These are phyloP conservation scores for Kwoniella europaea DNA, from an alignment of 768 basidiomycete species.

Conservation along the genomic window DNA sequence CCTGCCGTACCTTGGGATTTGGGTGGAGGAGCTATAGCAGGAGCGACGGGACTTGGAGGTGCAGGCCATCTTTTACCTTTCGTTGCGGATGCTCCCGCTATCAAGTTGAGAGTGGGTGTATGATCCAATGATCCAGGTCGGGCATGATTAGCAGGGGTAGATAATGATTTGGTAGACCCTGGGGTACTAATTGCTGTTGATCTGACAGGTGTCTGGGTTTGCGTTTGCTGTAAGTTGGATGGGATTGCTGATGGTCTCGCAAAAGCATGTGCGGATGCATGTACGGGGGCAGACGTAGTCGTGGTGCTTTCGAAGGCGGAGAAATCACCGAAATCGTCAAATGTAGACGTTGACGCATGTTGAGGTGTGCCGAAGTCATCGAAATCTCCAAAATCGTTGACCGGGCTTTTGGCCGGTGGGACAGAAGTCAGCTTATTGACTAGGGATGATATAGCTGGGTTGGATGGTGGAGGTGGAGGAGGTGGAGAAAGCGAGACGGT, in stretches of 20 bases:
- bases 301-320: slow-evolving; percentile 35
- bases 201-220: slow-evolving; percentile 13
- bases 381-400: slow-evolving; percentile 50
- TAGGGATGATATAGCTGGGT: slow-evolving; percentile 59
- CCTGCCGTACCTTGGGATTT: not conserved
- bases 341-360: slow-evolving; percentile 27
- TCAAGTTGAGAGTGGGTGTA: slow-evolving; percentile 36
- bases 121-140: slow-evolving; percentile 38
- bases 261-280: not conserved
- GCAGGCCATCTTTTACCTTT: slow-evolving; percentile 52
- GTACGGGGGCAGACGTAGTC: not conserved
- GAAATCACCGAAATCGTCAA: slow-evolving; percentile 60
- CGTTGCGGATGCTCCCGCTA: slow-evolving; percentile 33
- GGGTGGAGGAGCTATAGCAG: slow-evolving; percentile 41
- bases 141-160: slow-evolving; percentile 17
- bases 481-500: slow-evolving; percentile 23
- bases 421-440: slow-evolving; percentile 38
- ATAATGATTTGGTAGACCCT: not conserved
- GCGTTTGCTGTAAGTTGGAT: slow-evolving; percentile 4
- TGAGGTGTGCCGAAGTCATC: slow-evolving; percentile 55
- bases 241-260: not conserved
- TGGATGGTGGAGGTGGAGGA: slow-evolving; percentile 28
- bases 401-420: not conserved
- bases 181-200: not conserved
- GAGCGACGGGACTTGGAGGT: slow-evolving; percentile 43